phyloP scores from a whole-genome alignment of 257 asterid species.

The Perilla frutescens region DNA sequence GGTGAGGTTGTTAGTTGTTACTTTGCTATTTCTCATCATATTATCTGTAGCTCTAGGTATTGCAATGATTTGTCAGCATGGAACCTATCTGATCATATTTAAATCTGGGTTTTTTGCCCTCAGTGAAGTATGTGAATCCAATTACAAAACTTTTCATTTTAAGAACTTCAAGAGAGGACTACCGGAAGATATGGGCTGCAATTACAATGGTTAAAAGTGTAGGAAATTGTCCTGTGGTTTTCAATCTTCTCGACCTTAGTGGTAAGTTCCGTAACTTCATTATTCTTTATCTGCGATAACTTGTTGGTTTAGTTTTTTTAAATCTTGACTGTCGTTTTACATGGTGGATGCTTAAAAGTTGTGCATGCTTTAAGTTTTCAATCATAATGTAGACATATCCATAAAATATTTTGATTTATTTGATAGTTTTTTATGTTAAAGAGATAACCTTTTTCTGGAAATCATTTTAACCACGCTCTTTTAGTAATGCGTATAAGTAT shows the following conservation, averaged over 20 bases:
- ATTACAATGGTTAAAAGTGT: conserved; percentile 75
- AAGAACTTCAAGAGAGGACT: conserved; percentile 75
- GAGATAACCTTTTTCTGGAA: not conserved
- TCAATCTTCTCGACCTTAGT: conserved; percentile 83
- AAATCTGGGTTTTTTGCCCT: conserved; percentile 10
- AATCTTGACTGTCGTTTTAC: not conserved
- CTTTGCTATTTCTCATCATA: not conserved
- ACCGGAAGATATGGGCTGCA: conserved; percentile 80
- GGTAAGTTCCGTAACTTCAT: conserved; percentile 51
- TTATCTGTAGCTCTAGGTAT: not conserved
- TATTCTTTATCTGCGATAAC: not conserved
- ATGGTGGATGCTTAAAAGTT: not conserved
- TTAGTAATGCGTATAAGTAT: too few relatives aligned
- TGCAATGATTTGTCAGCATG: not conserved
- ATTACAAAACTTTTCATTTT: conserved; percentile 78
- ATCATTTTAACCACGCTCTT: too few relatives aligned
- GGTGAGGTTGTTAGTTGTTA: conserved; percentile 48
- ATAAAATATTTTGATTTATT: not conserved
- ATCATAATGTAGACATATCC: not conserved
- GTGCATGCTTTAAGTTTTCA: not conserved
- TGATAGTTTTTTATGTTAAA: conserved; percentile 7
- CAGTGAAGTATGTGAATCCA: conserved; percentile 93
- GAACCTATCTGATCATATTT: not conserved
- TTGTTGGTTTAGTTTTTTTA: not conserved
- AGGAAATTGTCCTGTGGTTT: conserved; percentile 76